These are phyloP conservation scores for Hypoxylon sp. DNA, from an alignment of 2,329 filamentous ascomycete species.

Conservation along the genomic window DNA sequence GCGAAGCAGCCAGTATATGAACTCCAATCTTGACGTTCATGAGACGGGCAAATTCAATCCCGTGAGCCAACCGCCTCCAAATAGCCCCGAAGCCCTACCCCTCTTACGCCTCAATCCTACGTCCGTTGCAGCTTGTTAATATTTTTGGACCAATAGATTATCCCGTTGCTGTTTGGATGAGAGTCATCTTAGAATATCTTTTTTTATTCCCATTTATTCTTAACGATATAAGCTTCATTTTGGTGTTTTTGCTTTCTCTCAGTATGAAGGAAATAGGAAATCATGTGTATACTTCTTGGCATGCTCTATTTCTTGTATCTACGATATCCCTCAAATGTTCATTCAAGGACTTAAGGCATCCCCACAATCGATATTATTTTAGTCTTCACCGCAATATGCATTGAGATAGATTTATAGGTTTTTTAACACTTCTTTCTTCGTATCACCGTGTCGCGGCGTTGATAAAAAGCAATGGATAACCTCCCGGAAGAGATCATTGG, in stretches of 20 bases:
- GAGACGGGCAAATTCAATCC: neutral
- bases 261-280: neutral
- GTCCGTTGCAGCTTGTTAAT: neutral
- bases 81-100: neutral
- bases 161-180: neutral
- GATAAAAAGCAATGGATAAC: neutral
- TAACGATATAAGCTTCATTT: neutral
- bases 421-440: neutral
- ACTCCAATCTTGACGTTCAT: neutral
- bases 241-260: neutral
- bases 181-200: too few relatives aligned
- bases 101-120: neutral
- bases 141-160: neutral
- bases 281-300: neutral
- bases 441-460: neutral
- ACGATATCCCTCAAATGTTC: neutral
- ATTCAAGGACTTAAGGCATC: neutral
- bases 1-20: neutral
- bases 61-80: neutral
- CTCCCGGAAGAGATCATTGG: constrained; percentile 12
- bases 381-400: neutral
- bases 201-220: neutral
- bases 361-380: neutral
- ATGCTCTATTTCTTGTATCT: neutral
- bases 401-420: neutral